These are phyloP conservation scores for Chernovozyma sophiae-reginae DNA, from an alignment of 1,139 yeast species.

Conservation along the genomic window DNA sequence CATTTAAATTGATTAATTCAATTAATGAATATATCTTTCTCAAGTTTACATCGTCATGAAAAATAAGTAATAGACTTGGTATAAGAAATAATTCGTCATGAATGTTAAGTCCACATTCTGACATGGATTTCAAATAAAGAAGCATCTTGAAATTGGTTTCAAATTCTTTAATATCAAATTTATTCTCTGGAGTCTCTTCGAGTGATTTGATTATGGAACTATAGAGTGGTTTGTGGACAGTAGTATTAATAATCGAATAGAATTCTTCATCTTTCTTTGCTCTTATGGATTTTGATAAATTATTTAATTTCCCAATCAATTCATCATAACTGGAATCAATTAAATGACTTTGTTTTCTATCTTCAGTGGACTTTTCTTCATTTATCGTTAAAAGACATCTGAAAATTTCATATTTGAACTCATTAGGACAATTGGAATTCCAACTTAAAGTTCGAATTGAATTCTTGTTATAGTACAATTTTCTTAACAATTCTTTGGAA, in stretches of 20 bases:
- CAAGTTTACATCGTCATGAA: constrained; percentile 20
- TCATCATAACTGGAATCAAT: constrained; percentile 12
- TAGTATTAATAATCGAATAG: constrained; percentile 20
- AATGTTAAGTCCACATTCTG: constrained; percentile 34
- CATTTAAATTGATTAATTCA: constrained; percentile 30
- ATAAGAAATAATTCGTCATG: constrained; percentile 40
- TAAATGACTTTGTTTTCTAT: constrained; percentile 13
- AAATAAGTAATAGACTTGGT: constrained; percentile 33
- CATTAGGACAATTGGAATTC: constrained; percentile 34
- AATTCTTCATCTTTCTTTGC: constrained; percentile 34
- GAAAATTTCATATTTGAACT: constrained; percentile 27
- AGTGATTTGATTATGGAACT: constrained; percentile 20
- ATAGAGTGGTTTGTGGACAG: constrained; percentile 30
- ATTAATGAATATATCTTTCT: constrained; percentile 28
- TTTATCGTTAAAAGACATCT: constrained; percentile 20
- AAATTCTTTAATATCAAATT: constrained; percentile 16
- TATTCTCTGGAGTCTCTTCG: constrained; percentile 7
- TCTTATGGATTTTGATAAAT: constrained; percentile 26
- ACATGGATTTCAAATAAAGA: constrained; percentile 36
- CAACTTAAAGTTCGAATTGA: constrained; percentile 33
- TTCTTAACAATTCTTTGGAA: constrained; percentile 13
- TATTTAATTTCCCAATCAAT: constrained; percentile 19
- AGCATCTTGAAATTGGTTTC: constrained; percentile 25
- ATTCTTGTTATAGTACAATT: constrained; percentile 27
- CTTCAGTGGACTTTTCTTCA: constrained; percentile 14